Conservation (phyloP, 305 asterid species). For the Rubia balearica region DNA sequence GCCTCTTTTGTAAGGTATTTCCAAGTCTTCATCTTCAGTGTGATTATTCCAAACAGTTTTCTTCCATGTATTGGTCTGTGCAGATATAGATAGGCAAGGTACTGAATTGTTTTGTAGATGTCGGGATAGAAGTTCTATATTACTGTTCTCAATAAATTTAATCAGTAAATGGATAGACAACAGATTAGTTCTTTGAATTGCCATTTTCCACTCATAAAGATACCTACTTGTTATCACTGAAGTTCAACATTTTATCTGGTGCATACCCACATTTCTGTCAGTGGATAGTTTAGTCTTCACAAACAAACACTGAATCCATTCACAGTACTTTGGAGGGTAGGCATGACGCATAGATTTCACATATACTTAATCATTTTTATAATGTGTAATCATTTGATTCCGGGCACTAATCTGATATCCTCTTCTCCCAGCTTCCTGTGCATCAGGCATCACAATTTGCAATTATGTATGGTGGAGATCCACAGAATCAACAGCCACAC, state of each 20-base stretch:
- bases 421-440: background rate
- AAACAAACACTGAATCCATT: background rate
- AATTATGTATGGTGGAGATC: conserved; percentile 65
- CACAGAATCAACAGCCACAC: conserved; percentile 41
- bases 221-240: background rate
- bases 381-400: background rate
- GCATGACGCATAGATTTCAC: background rate
- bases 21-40: background rate
- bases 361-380: background rate
- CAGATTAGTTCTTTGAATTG: background rate
- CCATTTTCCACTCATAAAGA: background rate
- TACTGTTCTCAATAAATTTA: background rate
- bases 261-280: background rate
- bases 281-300: background rate
- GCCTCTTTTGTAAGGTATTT: background rate
- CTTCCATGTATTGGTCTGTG: background rate
- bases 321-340: background rate
- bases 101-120: background rate
- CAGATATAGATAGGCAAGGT: background rate
- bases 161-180: background rate
- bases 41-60: background rate
- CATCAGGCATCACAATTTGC: background rate
- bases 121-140: background rate
- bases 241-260: background rate
- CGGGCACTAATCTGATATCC: background rate